Base-by-base conservation (phyloP, 1,284 basidiomycete genomes). In the Ustilago tritici region DNA sequence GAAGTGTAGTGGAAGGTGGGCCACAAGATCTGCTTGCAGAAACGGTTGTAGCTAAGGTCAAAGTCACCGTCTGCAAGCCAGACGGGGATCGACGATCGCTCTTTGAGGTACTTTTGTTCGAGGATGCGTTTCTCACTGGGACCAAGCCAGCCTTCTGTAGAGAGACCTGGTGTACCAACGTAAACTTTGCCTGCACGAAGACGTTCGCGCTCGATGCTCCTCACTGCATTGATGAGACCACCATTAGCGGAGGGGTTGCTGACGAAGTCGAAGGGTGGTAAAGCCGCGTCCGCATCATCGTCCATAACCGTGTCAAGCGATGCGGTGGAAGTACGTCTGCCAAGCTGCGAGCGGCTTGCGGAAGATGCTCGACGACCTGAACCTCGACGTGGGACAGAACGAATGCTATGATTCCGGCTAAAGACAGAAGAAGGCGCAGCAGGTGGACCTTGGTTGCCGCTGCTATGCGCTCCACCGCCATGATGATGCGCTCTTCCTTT, bases 1-100 rank as follows among this genome's bases (percentile, higher is more conserved):
- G 94, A 90, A 9, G 92, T 92, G 81, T 94, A 95, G 85, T 95
- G 93, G 47, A 95, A 88, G 66, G 91, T 92, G 0, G 93, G 93
- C 93, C 93, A 95, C 35, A 95, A 89, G 34, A 94, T 92, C 89
- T 93, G 93, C 82, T 95, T 93, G 86, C 93, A 95, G 85, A 94
- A 95, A 79, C 92, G 91, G 84, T 94, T 93, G 80, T 95, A 95
- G 83, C 90, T 92, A 65, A 90, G 90, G 74, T 91, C 89, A 73
- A 94, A 93, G 82, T 82, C 81, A 17, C 82, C 80, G 63, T 86
- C 86, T 10, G 84, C 81, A n/a, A 95, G 91, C 93, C 93, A 94
- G 28, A 95, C 92, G 0, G 92, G 92, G 6, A 91, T 80, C 78
- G 90, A 90, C 0, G 89, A 87, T 43, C 89, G 88, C 78, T 92